phyloP scores from a whole-genome alignment of 2,329 filamentous ascomycete species.

The Colletotrichum theobromicola region DNA sequence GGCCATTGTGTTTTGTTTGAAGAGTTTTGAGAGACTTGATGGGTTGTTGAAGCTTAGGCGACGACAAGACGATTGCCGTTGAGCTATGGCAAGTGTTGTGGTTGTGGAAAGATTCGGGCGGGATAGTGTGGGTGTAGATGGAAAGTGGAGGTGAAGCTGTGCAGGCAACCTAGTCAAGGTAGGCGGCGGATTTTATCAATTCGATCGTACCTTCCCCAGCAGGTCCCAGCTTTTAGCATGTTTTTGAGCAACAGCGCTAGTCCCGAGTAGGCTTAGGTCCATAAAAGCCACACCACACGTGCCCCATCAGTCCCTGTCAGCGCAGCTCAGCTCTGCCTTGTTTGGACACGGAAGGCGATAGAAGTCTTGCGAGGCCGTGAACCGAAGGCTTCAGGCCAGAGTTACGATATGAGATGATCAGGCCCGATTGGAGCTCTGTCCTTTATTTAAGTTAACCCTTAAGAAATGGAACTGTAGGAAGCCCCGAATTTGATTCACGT shows the following conservation, averaged over 20 bases:
- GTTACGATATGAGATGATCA: neutral
- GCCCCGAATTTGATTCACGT: neutral
- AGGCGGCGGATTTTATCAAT: slow-evolving; percentile 15
- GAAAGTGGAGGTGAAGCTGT: slow-evolving; percentile 9
- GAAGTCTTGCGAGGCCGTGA: neutral
- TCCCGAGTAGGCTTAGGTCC: neutral
- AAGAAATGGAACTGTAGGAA: neutral
- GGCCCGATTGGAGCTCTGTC: neutral
- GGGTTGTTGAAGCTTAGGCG: neutral
- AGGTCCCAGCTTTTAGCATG: slow-evolving; percentile 15
- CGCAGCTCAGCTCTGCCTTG: no score
- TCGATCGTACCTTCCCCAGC: slow-evolving; percentile 19
- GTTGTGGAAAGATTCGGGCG: neutral
- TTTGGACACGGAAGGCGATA: neutral
- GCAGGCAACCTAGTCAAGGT: neutral
- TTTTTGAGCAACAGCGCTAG: slow-evolving; percentile 11
- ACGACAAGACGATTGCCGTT: neutral
- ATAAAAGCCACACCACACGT: neutral
- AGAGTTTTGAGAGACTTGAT: slow-evolving; percentile 15
- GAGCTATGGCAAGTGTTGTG: neutral
- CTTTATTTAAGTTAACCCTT: neutral
- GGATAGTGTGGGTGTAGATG: slow-evolving; percentile 8
- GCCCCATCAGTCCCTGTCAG: neutral
- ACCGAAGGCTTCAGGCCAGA: neutral
- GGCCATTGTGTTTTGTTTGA: slow-evolving; percentile 46